Evolutionary conservation across 1,284 basidiomycete species (phyloP), one percentile per base, ranked within the genome.

Genomic region (Jaminaea rosea): DNA sequence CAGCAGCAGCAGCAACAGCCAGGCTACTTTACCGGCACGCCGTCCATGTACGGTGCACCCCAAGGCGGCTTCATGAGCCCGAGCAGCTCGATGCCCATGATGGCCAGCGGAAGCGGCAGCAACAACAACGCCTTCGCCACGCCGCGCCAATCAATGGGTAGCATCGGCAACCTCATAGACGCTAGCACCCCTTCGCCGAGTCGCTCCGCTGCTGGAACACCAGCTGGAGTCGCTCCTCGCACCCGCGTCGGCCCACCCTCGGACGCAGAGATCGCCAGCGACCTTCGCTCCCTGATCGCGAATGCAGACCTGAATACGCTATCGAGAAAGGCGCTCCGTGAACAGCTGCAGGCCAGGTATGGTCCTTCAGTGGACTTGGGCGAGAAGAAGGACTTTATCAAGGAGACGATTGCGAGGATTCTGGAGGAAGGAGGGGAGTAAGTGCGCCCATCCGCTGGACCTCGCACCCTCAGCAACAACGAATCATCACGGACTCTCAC

Each of bases 311-410:
- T 72, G 37, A 58, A 62, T 1, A 67, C 67, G 5, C 46, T 71
- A 15, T 69, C 68, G 23, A 71, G 67, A 49, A 68, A 68, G 28
- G 60, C 62, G 52, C 41, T 72, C 42, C 50, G 69, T 6, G 59
- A 50, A 21, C 67, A 64, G 53, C 46, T 72, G 19, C 60, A 67
- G 44, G 50, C 52, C 7, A 57, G 57, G 49, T 72, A 72, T 46
- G 59, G 54, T 2, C n/a, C n/a, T n/a, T n/a, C 19, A 21, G 59
- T 54, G 10, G 47, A 62, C 21, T 62, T 72, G 48, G 62, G 62
- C 8, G 31, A 46, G 9, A 72, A 70, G 50, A 72, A 72, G 49
- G 56, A 61, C 7, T 70, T 67, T 37, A 56, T 72, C 53, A 72
- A 70, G 45, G 49, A 42, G 26, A 60, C 66, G 47, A 70, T 72